Base-by-base conservation (phyloP, 2,329 filamentous ascomycete species). In the Colletotrichum phormii region DNA sequence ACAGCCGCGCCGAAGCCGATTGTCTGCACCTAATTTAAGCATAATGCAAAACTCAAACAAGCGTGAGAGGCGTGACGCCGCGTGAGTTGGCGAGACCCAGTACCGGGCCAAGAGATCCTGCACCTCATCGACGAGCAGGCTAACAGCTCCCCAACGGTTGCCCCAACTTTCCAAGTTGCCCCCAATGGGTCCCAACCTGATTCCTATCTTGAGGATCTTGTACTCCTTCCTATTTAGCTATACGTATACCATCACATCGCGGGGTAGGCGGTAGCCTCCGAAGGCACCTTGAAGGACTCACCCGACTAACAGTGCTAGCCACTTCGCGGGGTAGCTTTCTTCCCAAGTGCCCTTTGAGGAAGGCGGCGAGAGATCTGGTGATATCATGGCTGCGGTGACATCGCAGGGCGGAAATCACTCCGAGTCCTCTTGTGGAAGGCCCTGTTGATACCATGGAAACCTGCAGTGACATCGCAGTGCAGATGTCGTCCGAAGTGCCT, bases 151-250 rank as follows among this genome's bases (percentile, higher is more conserved):
- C 37, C 37, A 42, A 42, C 37, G 5, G 37, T 42, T 18, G 37
- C 15, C 35, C 35, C 35, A 37, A 37, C 12, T 37, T 37, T 7
- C 12, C 35, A 37, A 37, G 35, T 37, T 37, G 35, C 35, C 37
- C 37, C 37, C 37, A 42, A 42, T 6, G 7, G 13, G 37, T 26
- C 31, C 49, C 55, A 24, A 26, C 22, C 35, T 53, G 12, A 29
- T 7, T 12, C 31, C 33, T 8, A 31, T 61, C 11, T 33, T 1
- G 37, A 42, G 37, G 37, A 15, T 60, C 11, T 18, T 15, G n/a
- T n/a, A 65, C 71, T 62, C 71, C 71, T 73, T 73, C 71, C 71
- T 71, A 57, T 55, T 71, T 26, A 13, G 71, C 35, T 46, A 46
- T 54, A 26, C 35, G 18, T 49, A 49, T 46, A n/a, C 24, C 22